phyloP scores from a whole-genome alignment of 768 basidiomycete species.

The Mycena belliarum region DNA sequence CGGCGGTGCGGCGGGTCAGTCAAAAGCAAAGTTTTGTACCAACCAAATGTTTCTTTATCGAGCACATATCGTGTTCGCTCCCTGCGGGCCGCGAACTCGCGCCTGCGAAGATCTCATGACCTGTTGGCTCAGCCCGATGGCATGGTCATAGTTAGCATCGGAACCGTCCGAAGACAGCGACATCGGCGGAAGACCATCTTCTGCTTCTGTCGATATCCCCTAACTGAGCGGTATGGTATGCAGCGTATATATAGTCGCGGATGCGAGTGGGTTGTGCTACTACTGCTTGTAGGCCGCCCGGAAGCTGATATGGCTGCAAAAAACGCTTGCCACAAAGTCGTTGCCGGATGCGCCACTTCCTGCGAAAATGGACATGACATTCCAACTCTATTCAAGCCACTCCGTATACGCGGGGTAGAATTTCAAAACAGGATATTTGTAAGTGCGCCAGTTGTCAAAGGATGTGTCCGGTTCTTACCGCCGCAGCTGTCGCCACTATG shows the following conservation, averaged over 20 bases:
- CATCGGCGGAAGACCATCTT: too few species aligned
- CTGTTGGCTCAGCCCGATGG: too few species aligned
- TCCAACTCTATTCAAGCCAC: slow-evolving; percentile 48
- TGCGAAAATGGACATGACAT: background rate
- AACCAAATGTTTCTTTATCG: background rate
- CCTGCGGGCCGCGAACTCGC: too few species aligned
- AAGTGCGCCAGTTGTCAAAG: slow-evolving; percentile 18
- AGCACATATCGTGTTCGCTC: too few species aligned
- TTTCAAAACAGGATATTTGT: slow-evolving; percentile 61
- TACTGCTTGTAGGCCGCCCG: too few species aligned
- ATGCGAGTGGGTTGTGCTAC: too few species aligned
- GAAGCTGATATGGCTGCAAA: background rate
- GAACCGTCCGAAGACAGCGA: too few species aligned
- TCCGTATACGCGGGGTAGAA: slow-evolving; percentile 53
- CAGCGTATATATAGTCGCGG: background rate
- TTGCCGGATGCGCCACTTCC: background rate
- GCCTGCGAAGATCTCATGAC: too few species aligned
- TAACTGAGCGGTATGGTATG: background rate
- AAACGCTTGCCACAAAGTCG: background rate
- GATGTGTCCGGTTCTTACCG: background rate
- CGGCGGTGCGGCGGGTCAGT: background rate
- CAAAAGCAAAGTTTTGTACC: background rate
- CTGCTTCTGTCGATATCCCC: background rate
- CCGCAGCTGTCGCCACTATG: slow-evolving; percentile 54
- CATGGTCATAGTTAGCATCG: too few species aligned